Percentiles rank a stretch among this genome's conserved stretches.
Evolutionary conservation across 768 basidiomycete species (phyloP).

Genomic region (Hygrocybe coccinea): DNA sequence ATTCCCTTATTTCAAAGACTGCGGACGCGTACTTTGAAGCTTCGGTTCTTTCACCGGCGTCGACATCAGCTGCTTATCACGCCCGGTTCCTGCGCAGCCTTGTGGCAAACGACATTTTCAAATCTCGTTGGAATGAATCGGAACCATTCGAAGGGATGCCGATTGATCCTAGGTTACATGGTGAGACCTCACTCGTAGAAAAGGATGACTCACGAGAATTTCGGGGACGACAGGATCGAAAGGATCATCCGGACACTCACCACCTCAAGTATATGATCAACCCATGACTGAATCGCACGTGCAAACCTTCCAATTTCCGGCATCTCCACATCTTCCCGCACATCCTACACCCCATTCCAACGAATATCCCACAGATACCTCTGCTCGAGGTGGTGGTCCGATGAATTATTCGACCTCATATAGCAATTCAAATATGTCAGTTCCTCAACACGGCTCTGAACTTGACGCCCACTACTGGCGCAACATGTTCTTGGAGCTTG

Average conservation of each 20-base stretch:
- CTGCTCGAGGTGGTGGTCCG: constrained; percentile 5
- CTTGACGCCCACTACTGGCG: constrained; percentile 69
- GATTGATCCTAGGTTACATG: constrained; percentile 54
- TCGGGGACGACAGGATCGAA: constrained; percentile 1
- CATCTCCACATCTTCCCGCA: constrained; percentile 25
- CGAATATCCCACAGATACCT: not conserved
- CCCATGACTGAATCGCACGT: constrained; percentile 33
- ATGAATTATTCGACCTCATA: constrained; percentile 19
- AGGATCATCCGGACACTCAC: constrained; percentile 24
- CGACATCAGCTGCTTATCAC: constrained; percentile 68
- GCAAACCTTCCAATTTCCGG: constrained; percentile 39
- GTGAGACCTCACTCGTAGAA: constrained; percentile 31
- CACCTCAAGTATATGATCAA: constrained; percentile 34
- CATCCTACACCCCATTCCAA: constrained; percentile 1
- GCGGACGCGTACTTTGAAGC: constrained; percentile 78
- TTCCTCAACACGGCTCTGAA: constrained; percentile 43
- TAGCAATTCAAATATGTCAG: not conserved
- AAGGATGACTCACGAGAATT: too few species aligned
- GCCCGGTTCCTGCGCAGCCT: constrained; percentile 73
- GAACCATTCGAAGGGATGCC: constrained; percentile 39
- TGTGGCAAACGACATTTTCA: constrained; percentile 58
- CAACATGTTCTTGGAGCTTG: constrained; percentile 70
- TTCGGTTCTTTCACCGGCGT: constrained; percentile 53
- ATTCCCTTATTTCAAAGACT: constrained; percentile 58
- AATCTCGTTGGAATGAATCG: constrained; percentile 41